Base-by-base conservation (phyloP, 2,329 filamentous ascomycete species). In the Nemania sp. region DNA sequence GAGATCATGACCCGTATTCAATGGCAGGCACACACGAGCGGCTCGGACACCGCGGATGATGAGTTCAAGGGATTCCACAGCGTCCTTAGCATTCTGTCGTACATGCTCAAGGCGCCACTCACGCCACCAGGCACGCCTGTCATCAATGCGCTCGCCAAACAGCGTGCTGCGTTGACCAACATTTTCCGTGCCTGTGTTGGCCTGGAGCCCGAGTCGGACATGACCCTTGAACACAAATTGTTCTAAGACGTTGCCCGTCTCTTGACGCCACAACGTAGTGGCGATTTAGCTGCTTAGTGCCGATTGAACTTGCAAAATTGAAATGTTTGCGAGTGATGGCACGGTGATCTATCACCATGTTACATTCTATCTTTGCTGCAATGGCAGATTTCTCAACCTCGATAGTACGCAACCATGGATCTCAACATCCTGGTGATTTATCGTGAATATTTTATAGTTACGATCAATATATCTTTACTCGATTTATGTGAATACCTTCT, bases 1-100 rank as follows among this genome's bases (percentile, higher is more conserved):
- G 96, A 99, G 87, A 93, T 99, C 87, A 98, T 99, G 94, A 98
- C 96, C 66, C 94, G 96, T 78, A 94, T 99, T 79, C 90, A 93
- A 84, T 99, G 96, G 95, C 94, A 92, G 84, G 82, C 87, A 51
- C 82, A 84, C 65, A 83, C 84, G 47, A 84, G 79, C 69, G 85
- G 84, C 69, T 87, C 83, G 62, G 84, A 78, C 68, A 80, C 78
- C 72, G 86, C 84, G 64, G 66, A 53, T 2, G 86, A 85, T 70
- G 92, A 94, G 61, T 99, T 91, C 87, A 93, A 92, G 86, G 91
- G 90, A 79, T 98, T 99, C 89, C 96, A 99, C 86, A 95, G 92
- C 80, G 96, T 99, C 49, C 90, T 99, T 70, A 97, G 93, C 84
- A 90, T 99, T 71, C 90, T 99, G 76, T 97, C 94, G 88, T 99